These are phyloP conservation scores for Bryoerythrophyllum caledonicum DNA, from an alignment of 225 moss, liverwort and hornwort genomes.

Conservation along the genomic window DNA sequence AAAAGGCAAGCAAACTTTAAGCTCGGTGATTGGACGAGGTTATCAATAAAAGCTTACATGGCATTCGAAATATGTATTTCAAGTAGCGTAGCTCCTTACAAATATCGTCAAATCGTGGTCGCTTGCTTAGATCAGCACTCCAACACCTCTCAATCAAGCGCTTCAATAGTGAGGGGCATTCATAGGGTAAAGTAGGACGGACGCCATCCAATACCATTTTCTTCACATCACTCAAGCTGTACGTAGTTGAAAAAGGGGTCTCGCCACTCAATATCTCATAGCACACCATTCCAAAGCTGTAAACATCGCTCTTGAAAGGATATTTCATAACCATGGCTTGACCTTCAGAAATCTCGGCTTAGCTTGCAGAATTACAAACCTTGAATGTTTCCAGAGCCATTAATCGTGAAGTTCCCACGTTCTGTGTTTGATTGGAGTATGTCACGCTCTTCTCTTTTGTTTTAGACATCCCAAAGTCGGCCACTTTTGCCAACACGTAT, in stretches of 20 bases:
- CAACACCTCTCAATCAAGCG: not conserved
- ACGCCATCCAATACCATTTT: not conserved
- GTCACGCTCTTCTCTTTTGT: not conserved
- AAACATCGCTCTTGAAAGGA: not conserved
- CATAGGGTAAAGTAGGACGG: not conserved
- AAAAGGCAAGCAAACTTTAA: too few species aligned
- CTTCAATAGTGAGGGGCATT: not conserved
- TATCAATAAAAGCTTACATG: not conserved
- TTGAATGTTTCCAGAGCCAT: constrained; percentile 1
- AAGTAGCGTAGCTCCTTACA: not conserved
- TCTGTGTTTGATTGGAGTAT: not conserved
- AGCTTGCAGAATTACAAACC: accelerated
- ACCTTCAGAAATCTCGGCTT: accelerated
- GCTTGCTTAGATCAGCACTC: not conserved
- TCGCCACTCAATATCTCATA: too few species aligned
- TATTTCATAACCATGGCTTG: accelerated
- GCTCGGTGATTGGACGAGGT: too few species aligned
- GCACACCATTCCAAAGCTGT: not conserved
- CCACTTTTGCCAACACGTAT: not conserved
- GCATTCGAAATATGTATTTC: not conserved
- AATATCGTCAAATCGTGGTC: not conserved
- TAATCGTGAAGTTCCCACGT: not conserved
- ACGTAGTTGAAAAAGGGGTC: not conserved
- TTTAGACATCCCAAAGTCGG: not conserved
- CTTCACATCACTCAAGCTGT: accelerated